Base-by-base conservation (phyloP, 805 yeast genomes). In the Sugiyamaella mastotermitis region DNA sequence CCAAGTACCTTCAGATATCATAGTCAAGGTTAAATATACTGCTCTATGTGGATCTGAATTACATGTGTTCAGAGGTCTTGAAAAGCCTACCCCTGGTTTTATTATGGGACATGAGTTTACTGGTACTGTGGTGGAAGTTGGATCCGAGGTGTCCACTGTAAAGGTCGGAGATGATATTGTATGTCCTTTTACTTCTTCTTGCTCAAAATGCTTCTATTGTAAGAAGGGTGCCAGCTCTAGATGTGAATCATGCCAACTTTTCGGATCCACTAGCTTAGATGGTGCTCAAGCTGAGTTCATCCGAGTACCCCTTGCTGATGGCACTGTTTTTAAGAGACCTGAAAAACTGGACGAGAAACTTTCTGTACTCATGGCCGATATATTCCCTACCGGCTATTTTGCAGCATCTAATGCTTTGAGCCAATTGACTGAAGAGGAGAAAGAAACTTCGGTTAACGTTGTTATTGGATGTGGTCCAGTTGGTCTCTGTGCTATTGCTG, bases 261-360 rank as follows among this genome's bases (percentile, higher is more conserved):
- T 76, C 55, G 83, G 83, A 2, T 73, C 77, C 32, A 56, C 66
- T 22, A 74, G 72, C 0, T 57, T 76, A 14, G 72, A 74, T 42
- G 83, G 82, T 1, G 80, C 75, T 1, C 82, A 77, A 49, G 80
- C 81, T 1, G 80, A 77, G 51, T 76, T 68, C 47, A 75, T 74
- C 11, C 52, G 75, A 18, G 69, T 76, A n/a, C 82, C 83, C 6
- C 64, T 58, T 42, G 82, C 82, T 3, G 72, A 66, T 31, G 59
- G 68, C 9, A 71, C 77, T 1, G 55, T 77, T 48, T 61, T 65
- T 37, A 67, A 60, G 27, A 64, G 67, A 36, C 78, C 78, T 3
- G 22, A 27, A 1, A 50, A 50, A 2, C 53, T 57, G 17, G 68
- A 69, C 41, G 74, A 71, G 41, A 53, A 66, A 3, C 65, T 71